A percentile compares a stretch with the other conserved stretches of the same genome.
Evolutionary conservation across 164 flowering plant species (phyloP).

Genomic region (Brasenia schreberi): DNA sequence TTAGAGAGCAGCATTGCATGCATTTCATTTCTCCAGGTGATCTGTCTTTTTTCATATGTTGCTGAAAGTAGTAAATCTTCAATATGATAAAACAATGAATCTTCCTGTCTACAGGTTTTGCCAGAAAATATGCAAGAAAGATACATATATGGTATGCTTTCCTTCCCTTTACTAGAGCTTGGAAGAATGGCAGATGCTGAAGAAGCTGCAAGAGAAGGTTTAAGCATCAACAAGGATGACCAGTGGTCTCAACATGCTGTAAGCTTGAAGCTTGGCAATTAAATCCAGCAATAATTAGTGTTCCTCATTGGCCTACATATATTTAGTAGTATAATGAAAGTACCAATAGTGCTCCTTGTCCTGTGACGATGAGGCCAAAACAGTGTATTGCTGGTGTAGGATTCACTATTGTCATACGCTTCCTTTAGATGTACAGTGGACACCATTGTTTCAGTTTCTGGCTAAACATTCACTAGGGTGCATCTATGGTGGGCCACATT

Average conservation of each 20-base stretch:
- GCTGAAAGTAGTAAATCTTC: too few species aligned
- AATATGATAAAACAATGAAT: background rate
- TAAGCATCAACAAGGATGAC: constrained; percentile 60
- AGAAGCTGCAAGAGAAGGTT: constrained; percentile 64
- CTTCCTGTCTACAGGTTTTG: constrained; percentile 34
- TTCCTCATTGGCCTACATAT: too few species aligned
- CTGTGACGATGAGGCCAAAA: too few species aligned
- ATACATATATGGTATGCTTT: constrained; percentile 81
- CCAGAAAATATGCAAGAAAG: constrained; percentile 42
- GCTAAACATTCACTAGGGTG: too few species aligned
- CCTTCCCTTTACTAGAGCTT: constrained; percentile 80
- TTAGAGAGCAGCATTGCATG: background rate
- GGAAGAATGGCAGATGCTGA: constrained; percentile 69
- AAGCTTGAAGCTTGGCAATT: constrained; percentile 14
- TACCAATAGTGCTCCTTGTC: too few species aligned
- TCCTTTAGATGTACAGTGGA: too few species aligned
- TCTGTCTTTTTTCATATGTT: background rate
- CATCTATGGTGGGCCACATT: too few species aligned
- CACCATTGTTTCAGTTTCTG: too few species aligned
- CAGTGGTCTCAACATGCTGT: constrained; percentile 85
- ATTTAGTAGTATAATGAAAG: too few species aligned
- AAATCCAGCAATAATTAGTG: background rate
- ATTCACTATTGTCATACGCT: too few species aligned
- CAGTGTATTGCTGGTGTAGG: too few species aligned
- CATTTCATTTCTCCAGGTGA: background rate